Evolutionary conservation across 2,329 filamentous ascomycete species (phyloP), one percentile per base, ranked within the genome.

Genomic region (Penicillium janthinellum): DNA sequence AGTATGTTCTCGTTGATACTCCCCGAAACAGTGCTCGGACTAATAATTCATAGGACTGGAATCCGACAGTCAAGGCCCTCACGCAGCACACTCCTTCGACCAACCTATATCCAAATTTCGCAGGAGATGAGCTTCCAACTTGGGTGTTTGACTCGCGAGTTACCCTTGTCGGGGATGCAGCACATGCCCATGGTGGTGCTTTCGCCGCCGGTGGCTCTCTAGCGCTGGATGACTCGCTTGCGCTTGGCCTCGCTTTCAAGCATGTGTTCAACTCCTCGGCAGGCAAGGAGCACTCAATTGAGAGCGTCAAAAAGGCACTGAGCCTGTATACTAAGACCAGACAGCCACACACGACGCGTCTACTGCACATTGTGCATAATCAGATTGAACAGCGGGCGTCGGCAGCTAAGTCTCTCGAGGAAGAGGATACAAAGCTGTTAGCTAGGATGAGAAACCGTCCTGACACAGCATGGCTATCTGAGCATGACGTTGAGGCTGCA

Each of bases 391-490:
- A 57, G 5, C 61, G 58, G 34, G 15, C 15, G 17, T 22, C 35
- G 34, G 20, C 5, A 15, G 41, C 35, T 34, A 47, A 20, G 12
- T 52, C 51, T 4, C 2, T 10, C 3, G 74, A 59, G 39, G 59
- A 78, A 61, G 77, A 75, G 5, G 78, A 82, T 28, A 73, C 74
- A 48, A 69, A 74, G 49, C 63, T 82, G 41, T 63, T 74, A 47
- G 41, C 63, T 0, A 69, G 76, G 54, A 75, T 81, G 63, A 69
- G 60, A 25, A 73, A 63, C 20, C 69, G 79, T 4, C 68, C 71
- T 2, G 73, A 80, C 56, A 74, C 75, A 5, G 71, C 65, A 15
- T 82, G 80, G 81, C 72, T 83, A 34, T 77, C 78, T 20, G 79
- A 82, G 61, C 79, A 83, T 65, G 78, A 82, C 65, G 79, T 82